Evolutionary conservation across 345 rosid genomes (phyloP).

Genomic region (Ceriops tagal): DNA sequence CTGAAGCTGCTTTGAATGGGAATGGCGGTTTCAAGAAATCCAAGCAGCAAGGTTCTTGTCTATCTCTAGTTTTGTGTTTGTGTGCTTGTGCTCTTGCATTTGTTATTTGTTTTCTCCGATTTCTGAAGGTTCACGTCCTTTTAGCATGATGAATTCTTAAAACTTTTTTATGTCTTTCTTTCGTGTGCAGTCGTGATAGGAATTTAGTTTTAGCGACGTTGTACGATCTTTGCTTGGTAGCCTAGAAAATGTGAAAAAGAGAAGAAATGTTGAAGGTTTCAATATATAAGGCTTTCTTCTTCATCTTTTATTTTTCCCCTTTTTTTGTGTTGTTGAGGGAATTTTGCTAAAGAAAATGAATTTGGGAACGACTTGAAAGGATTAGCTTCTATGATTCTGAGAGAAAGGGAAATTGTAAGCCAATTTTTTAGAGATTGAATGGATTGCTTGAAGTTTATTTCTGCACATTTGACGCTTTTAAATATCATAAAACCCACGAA

Average conservation of each 20-base stretch:
- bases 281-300: too few relatives aligned
- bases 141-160: neutral
- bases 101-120: neutral
- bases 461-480: too few relatives aligned
- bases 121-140: neutral
- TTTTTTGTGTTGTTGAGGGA: neutral
- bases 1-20: slow-evolving; percentile 44
- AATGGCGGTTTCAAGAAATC: slow-evolving; percentile 75
- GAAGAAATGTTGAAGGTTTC: too few relatives aligned
- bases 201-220: too few relatives aligned
- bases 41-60: slow-evolving; percentile 45
- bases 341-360: neutral
- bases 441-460: too few relatives aligned
- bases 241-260: too few relatives aligned
- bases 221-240: too few relatives aligned
- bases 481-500: too few relatives aligned
- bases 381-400: too few relatives aligned
- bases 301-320: neutral
- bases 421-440: too few relatives aligned
- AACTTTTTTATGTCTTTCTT: neutral
- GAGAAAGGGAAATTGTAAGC: too few relatives aligned
- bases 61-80: neutral
- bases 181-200: too few relatives aligned
- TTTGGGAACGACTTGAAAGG: neutral
- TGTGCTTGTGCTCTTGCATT: neutral